A percentile compares a stretch with the other conserved stretches of the same genome.
phyloP scores from a whole-genome alignment of 2,329 filamentous ascomycete species.

The Fulvia fulva region DNA sequence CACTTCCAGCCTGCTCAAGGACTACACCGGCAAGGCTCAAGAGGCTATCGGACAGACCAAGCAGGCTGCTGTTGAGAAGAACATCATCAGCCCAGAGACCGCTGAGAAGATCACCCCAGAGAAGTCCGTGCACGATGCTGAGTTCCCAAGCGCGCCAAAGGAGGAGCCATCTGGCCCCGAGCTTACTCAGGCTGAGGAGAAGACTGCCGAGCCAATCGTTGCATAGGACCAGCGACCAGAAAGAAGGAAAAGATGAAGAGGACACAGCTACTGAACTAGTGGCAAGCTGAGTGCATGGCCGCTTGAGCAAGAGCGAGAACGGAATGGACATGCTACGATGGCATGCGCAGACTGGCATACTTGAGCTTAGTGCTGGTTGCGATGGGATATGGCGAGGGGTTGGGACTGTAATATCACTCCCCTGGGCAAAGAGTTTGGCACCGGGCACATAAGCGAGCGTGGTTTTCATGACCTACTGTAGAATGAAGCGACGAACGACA shows the following conservation, averaged over 20 bases:
- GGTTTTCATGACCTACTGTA: constrained; percentile 6
- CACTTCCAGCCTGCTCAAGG: constrained; percentile 56
- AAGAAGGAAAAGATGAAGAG: not conserved
- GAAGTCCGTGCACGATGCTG: constrained; percentile 14
- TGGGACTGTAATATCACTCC: constrained; percentile 7
- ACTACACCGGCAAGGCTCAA: constrained; percentile 59
- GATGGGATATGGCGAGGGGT: constrained; percentile 3
- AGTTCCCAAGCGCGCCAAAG: constrained; percentile 24
- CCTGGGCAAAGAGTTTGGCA: not conserved
- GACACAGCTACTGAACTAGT: not conserved
- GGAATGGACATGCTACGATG: not conserved
- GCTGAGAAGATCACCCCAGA: constrained; percentile 26
- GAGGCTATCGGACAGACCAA: constrained; percentile 47
- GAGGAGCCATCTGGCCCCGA: constrained; percentile 19
- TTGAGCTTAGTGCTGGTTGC: constrained; percentile 2
- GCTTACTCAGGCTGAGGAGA: constrained; percentile 10
- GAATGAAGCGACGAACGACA: constrained; percentile 3
- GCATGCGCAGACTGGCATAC: constrained; percentile 3
- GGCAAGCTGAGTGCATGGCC: not conserved
- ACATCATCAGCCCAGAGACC: constrained; percentile 33
- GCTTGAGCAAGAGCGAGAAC: not conserved
- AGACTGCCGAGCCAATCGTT: constrained; percentile 14
- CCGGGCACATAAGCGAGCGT: constrained; percentile 8
- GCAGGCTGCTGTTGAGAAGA: constrained; percentile 34
- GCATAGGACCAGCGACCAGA: constrained; percentile 1